Base-by-base conservation (phyloP, 1,284 basidiomycete genomes). In the Kalmanozyma brasiliensis region DNA sequence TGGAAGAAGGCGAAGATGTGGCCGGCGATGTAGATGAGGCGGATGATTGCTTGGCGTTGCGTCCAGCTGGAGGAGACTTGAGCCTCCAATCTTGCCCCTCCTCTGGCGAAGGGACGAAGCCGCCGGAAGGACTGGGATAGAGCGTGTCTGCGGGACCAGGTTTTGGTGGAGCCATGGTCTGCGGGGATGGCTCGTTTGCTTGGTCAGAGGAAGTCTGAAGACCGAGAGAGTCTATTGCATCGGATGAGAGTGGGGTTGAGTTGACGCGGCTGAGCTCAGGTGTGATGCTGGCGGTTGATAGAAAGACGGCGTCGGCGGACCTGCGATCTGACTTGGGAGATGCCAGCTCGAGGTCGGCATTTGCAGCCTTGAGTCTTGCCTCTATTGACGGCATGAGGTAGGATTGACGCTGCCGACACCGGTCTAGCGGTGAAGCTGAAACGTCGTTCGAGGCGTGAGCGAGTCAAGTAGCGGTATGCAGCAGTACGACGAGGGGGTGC, bases 41-140 rank as follows among this genome's bases (percentile, higher is more conserved):
- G 37, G 52, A 42, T 10, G 52, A 41, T 0, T 36, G n/a, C 5
- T 37, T 57, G 36, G 24, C 24, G 19, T 13, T 47, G n/a, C 66
- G 66, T 10, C 60, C 66, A n/a, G 66, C 43, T 22, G 72, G 72
- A 26, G 72, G 62, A 16, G 67, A 56, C 37, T 66, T 71, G 40
- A 74, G 58, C n/a, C 64, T 51, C 72, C 72, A 74, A 45, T 74
- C 72, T 38, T 70, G 63, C 10, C 71, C 71, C 36, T 73, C 71
- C 24, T 73, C 72, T 3, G 72, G 72, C 3, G 68, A 63, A 16
- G 72, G 72, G 4, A 74, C 72, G 40, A 74, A 74, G 17, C 72
- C 72, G 16, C 72, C 72, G 3, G 72, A 74, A 4, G 72, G 72
- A 17, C 66, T 70, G 0, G 72, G 72, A 30, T 71, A 74, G n/a